Evolutionary conservation across 202 grass and related monocot species (phyloP), one percentile per base, ranked within the genome.

Genomic region (Dendrocalamus latiflorus): DNA sequence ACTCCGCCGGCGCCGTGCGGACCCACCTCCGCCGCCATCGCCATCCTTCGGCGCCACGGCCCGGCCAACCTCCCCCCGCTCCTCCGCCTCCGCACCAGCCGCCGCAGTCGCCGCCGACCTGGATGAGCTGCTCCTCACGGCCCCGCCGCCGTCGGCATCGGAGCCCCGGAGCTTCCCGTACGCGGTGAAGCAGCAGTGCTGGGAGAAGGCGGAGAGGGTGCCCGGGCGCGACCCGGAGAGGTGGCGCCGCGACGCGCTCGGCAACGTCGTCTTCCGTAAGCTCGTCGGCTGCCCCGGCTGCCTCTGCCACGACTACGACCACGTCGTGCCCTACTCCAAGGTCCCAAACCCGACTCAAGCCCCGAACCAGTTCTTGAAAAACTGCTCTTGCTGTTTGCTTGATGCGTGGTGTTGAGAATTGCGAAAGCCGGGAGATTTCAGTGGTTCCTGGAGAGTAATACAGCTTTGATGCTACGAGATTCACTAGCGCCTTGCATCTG

Each of bases 241-340:
- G 84, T 99, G 96, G 96, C 93, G 96, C 89, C 96, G 91, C 85
- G 96, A 96, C 64, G 83, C 93, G 33, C 89, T 96, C 25, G 96
- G 93, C 47, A 96, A 99, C 84, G 75, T 85, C 70, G 89, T 99
- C 69, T 99, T 96, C 80, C 89, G 96, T 71, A 99, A 96, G 89
- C 91, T 99, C 68, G 96, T 99, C 9, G 93, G 96, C 5, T 96
- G 91, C 81, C 91, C 96, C 21, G 93, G 96, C 54, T 99, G 93
- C 70, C 96, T 99, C 55, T 99, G 93, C 89, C 96, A 99, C 80
- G 96, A 99, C 82, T 99, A 96, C 36, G 93, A 96, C 75, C 96
- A 96, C 87, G 89, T 99, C 56, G 8, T 96, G 12, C 93, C 96
- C 56, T 96, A 92, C 71, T 99, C 96, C 53, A 99, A 96, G 96